These are phyloP conservation scores for Eremothecium gossypii DNA, from an alignment of 1,139 yeast genomes.

Conservation along the genomic window DNA sequence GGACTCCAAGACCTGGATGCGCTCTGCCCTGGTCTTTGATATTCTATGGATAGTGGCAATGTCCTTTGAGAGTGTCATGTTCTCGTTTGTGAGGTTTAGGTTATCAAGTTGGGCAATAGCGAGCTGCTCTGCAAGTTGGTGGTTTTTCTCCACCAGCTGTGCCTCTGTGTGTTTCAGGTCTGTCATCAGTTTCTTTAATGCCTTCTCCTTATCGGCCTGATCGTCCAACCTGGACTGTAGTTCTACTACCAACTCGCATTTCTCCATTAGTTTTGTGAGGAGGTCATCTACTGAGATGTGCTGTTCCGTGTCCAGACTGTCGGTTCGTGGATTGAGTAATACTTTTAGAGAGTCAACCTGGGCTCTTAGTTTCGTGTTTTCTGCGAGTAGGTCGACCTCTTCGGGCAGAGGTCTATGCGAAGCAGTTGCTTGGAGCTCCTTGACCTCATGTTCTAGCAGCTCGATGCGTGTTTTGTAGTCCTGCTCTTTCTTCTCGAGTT, in stretches of 20 bases:
- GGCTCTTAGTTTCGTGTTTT: conserved; percentile 38
- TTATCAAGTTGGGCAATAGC: conserved; percentile 6
- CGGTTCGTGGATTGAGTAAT: conserved; percentile 18
- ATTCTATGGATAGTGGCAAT: conserved; percentile 4
- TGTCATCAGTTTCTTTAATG: conserved; percentile 9
- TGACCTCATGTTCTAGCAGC: conserved; percentile 44
- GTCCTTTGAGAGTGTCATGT: conserved; percentile 5
- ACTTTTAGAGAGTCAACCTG: conserved; percentile 35
- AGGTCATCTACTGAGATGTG: conserved; percentile 7
- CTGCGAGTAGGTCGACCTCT: conserved; percentile 35
- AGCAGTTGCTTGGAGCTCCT: conserved; percentile 35
- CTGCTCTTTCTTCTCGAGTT: conserved; percentile 41
- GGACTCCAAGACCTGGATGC: neutral
- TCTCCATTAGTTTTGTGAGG: conserved; percentile 16
- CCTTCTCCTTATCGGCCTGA: conserved; percentile 10
- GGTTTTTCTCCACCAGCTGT: conserved; percentile 16
- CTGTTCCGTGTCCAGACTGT: neutral
- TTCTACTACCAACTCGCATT: conserved; percentile 19
- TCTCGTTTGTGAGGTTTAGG: conserved; percentile 3
- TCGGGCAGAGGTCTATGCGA: conserved; percentile 18
- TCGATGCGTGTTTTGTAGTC: conserved; percentile 37
- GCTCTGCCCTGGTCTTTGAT: conserved; percentile 3
- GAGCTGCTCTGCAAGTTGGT: conserved; percentile 16
- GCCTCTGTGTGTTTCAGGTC: conserved; percentile 10
- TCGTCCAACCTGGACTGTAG: conserved; percentile 17